phyloP scores from a whole-genome alignment of 768 basidiomycete genomes.

The Lactifluus volemus region DNA sequence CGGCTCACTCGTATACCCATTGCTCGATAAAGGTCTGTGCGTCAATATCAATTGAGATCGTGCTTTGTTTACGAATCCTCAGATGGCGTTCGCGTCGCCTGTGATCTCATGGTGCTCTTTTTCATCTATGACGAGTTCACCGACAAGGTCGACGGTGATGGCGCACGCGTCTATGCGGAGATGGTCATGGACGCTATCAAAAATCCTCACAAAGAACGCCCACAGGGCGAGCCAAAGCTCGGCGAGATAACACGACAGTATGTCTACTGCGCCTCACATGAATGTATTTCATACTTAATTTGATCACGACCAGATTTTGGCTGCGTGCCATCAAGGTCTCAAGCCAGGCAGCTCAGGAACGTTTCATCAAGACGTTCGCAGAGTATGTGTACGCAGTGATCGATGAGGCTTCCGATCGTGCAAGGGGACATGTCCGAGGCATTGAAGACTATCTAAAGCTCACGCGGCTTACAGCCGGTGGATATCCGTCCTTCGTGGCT shows the following conservation, averaged over 20 bases:
- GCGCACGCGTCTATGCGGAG: not conserved
- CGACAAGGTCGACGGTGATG: not conserved
- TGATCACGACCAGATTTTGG: not conserved
- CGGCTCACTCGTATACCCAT: not conserved
- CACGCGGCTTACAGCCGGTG: slow-evolving; percentile 46
- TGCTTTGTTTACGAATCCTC: not conserved
- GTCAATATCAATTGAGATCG: not conserved
- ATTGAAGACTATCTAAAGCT: slow-evolving; percentile 45
- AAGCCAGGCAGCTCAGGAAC: slow-evolving; percentile 3
- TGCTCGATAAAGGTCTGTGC: not conserved
- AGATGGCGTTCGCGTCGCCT: not conserved
- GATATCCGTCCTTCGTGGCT: slow-evolving; percentile 41
- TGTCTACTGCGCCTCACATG: not conserved
- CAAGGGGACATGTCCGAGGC: slow-evolving; percentile 23
- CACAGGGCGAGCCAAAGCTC: not conserved
- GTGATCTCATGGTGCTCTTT: not conserved
- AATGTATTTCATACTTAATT: not conserved
- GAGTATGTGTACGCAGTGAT: slow-evolving; percentile 27
- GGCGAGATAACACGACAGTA: slow-evolving; percentile 7
- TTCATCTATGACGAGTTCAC: slow-evolving; percentile 4
- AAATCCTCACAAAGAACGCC: not conserved
- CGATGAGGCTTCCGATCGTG: slow-evolving; percentile 26
- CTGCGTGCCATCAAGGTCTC: not conserved
- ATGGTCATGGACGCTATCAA: not conserved
- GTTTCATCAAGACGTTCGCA: slow-evolving; percentile 26